Conservation (phyloP, 2,329 filamentous ascomycete genomes). For the Elsinoe ampelina region DNA sequence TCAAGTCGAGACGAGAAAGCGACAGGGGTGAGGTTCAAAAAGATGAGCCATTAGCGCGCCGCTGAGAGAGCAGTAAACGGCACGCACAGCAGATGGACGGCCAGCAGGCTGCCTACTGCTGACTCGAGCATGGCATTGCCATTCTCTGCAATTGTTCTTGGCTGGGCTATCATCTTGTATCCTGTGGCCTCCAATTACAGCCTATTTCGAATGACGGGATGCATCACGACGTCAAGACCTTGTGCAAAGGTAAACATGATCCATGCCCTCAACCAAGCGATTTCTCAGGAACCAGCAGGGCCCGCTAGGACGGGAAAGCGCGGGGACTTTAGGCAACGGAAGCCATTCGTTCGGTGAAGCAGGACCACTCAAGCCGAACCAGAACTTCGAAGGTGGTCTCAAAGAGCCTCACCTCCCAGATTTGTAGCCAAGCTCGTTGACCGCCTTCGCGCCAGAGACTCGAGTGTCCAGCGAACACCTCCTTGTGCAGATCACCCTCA, state of each 20-base stretch:
- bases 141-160: no score
- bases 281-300: not conserved
- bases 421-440: not conserved
- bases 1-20: not conserved
- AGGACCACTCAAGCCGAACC: no score
- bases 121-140: not conserved
- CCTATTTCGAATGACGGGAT: no score
- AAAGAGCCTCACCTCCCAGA: no score
- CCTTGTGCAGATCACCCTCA: slow-evolving; percentile 1
- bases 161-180: no score
- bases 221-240: no score
- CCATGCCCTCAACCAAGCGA: not conserved
- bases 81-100: no score
- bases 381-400: no score
- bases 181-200: no score
- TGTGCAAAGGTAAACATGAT: not conserved
- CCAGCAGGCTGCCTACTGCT: not conserved
- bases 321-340: not conserved
- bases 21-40: not conserved
- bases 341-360: not conserved
- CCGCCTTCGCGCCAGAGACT: not conserved
- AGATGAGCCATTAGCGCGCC: not conserved
- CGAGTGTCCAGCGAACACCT: not conserved
- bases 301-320: not conserved
- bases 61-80: not conserved